Conservation (phyloP, 805 yeast genomes). For the Wickerhamomyces canadensis region DNA sequence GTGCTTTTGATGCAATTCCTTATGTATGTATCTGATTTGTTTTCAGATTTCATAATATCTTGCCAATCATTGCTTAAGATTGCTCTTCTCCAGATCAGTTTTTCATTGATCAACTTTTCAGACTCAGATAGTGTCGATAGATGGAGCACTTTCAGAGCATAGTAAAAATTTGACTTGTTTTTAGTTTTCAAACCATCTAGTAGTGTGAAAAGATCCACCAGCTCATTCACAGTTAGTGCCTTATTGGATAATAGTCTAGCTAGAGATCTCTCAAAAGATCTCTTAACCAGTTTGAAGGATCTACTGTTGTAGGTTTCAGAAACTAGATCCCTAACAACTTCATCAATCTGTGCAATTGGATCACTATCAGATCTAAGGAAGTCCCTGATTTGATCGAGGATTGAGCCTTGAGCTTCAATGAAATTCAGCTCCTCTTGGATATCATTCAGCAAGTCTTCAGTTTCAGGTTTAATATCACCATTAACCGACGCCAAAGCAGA, state of each 20-base stretch:
- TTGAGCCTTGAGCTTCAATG: conserved; percentile 43
- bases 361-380: conserved; percentile 27
- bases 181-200: conserved; percentile 30
- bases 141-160: conserved; percentile 49
- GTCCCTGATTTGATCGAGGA: conserved; percentile 25
- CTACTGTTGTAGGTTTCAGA: conserved; percentile 16
- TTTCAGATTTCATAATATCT: conserved; percentile 29
- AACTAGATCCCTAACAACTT: conserved; percentile 21
- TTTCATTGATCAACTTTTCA: conserved; percentile 30
- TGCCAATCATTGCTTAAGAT: conserved; percentile 50
- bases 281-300: conserved; percentile 13
- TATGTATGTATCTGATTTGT: conserved; percentile 36
- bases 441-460: conserved; percentile 29
- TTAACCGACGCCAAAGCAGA: conserved; percentile 42
- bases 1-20: conserved; percentile 37
- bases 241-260: conserved; percentile 31
- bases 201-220: conserved; percentile 48
- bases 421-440: conserved; percentile 46
- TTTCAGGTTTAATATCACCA: conserved; percentile 10
- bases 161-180: conserved; percentile 28
- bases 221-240: conserved; percentile 36
- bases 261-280: conserved; percentile 22
- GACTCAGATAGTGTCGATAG: conserved; percentile 23
- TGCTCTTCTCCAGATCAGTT: conserved; percentile 55
- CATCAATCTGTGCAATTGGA: conserved; percentile 20